Conservation (phyloP, 306 rosid genomes). For the Trifolium dubium region DNA sequence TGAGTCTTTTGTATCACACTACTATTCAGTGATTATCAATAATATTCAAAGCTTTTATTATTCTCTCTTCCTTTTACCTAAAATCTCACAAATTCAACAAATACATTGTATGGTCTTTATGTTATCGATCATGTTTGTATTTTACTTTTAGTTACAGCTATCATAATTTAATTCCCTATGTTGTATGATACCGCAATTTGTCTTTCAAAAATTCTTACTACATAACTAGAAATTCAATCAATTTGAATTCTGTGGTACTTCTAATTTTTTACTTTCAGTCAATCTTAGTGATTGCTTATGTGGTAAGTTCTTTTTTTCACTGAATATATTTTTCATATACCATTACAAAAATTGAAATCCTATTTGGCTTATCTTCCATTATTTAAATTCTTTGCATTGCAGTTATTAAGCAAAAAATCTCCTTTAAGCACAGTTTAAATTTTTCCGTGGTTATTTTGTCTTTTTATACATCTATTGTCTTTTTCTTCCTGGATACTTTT, state of each 20-base stretch:
- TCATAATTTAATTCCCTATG: conserved; percentile 22
- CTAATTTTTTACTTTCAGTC: conserved; percentile 4
- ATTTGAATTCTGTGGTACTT: conserved; percentile 6
- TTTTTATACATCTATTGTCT: not conserved
- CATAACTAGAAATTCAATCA: conserved; percentile 12
- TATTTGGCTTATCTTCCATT: conserved; percentile 12
- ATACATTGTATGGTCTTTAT: not conserved
- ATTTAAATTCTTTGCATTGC: conserved; percentile 24
- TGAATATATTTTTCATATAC: conserved; percentile 4
- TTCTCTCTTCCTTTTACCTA: too few species aligned
- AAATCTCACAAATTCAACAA: too few species aligned
- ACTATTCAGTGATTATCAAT: too few species aligned
- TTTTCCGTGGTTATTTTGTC: not conserved
- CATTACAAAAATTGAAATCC: not conserved
- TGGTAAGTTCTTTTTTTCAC: not conserved
- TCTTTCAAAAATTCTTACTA: conserved; percentile 10
- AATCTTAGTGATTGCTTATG: conserved; percentile 23
- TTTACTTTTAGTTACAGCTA: conserved; percentile 20
- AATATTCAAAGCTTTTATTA: too few species aligned
- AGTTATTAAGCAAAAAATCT: not conserved
- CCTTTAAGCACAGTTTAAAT: not conserved
- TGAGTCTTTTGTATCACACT: too few species aligned
- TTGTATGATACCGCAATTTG: conserved; percentile 13
- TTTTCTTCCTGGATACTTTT: conserved; percentile 19
- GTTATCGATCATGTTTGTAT: conserved; percentile 4